phyloP scores from a whole-genome alignment of 768 basidiomycete genomes.

The Cystofilobasidium capitatum region DNA sequence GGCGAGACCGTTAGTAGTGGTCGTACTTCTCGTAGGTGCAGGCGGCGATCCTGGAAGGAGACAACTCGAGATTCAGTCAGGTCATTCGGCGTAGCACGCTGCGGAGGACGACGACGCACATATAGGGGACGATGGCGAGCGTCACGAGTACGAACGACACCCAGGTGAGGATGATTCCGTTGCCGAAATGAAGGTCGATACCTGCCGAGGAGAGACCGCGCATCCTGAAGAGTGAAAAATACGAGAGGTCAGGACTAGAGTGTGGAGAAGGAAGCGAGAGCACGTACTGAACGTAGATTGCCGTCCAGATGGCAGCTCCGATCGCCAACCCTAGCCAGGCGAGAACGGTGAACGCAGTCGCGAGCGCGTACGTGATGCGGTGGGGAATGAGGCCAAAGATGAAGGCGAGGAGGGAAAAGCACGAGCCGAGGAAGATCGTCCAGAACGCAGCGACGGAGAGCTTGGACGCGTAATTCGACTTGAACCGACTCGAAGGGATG shows the following conservation, averaged over 20 bases:
- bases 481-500: not conserved
- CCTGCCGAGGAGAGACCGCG: not conserved
- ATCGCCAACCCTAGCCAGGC: slow-evolving; percentile 15
- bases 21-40: not conserved
- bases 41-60: too few species aligned
- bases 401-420: slow-evolving; percentile 20
- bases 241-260: not conserved
- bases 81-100: too few species aligned
- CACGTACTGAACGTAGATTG: slow-evolving; percentile 15
- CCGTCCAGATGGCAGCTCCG: slow-evolving; percentile 23
- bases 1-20: not conserved
- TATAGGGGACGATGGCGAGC: slow-evolving; percentile 22
- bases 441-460: slow-evolving; percentile 21
- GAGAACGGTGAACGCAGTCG: not conserved
- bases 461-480: not conserved
- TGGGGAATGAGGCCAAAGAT: slow-evolving; percentile 19
- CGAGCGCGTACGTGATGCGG: not conserved
- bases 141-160: slow-evolving; percentile 15
- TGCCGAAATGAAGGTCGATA: slow-evolving; percentile 14
- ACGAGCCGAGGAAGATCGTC: slow-evolving; percentile 23
- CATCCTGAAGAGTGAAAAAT: not conserved
- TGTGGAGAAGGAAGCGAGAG: not conserved
- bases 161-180: slow-evolving; percentile 23
- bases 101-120: too few species aligned
- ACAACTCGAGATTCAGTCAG: too few species aligned